phyloP scores from a whole-genome alignment of 1,139 yeast genomes.

The Taphrina communis region DNA sequence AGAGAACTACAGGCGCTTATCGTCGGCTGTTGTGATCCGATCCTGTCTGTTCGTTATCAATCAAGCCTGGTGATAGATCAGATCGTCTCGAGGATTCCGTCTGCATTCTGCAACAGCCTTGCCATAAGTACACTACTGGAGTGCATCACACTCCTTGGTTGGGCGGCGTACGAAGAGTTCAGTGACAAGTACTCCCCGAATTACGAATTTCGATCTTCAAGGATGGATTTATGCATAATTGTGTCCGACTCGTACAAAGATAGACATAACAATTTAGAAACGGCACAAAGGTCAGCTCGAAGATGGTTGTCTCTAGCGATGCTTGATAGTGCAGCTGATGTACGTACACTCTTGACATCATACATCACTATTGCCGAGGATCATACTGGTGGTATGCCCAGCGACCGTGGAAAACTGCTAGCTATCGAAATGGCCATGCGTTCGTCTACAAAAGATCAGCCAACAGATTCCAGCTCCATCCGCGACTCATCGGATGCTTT shows the following conservation, averaged over 20 bases:
- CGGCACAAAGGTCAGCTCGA: conserved; percentile 15
- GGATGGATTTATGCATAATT: conserved; percentile 31
- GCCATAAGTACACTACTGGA: conserved; percentile 82
- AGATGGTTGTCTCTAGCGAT: conserved; percentile 29
- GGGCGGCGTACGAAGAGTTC: conserved; percentile 85
- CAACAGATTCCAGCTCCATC: background rate
- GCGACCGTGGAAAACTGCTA: conserved; percentile 26
- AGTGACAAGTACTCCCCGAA: conserved; percentile 84
- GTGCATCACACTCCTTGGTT: conserved; percentile 74
- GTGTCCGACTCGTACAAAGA: conserved; percentile 30
- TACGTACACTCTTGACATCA: conserved; percentile 25
- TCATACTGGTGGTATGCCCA: conserved; percentile 3
- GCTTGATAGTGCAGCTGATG: conserved; percentile 32
- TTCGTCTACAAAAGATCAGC: conserved; percentile 26
- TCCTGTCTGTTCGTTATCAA: conserved; percentile 73
- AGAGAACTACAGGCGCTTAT: conserved; percentile 72
- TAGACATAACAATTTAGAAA: conserved; percentile 20
- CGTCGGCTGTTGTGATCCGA: conserved; percentile 76
- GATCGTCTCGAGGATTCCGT: conserved; percentile 73
- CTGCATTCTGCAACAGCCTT: conserved; percentile 74
- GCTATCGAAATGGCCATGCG: conserved; percentile 29
- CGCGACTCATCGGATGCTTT: conserved; percentile 33
- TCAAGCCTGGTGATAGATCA: conserved; percentile 81
- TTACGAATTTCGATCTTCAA: conserved; percentile 66
- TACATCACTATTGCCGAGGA: conserved; percentile 26